These are phyloP conservation scores for Sporisorium sorghi DNA, from an alignment of 1,284 basidiomycete species.

Conservation along the genomic window DNA sequence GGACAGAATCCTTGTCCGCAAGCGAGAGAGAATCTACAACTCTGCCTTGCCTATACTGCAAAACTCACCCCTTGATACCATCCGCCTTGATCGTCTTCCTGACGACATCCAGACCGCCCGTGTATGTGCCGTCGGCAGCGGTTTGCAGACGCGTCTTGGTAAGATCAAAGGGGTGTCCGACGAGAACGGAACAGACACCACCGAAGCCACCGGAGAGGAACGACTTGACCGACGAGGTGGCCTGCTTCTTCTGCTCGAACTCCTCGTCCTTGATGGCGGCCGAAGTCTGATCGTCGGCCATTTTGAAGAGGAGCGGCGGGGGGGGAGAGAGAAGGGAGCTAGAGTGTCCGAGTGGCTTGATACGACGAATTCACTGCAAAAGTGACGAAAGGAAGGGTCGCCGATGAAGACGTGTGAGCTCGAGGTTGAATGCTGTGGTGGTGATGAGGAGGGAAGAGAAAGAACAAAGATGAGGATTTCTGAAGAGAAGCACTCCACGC, in stretches of 20 bases:
- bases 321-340: neutral
- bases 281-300: conserved; percentile 61
- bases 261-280: conserved; percentile 52
- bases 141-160: conserved; percentile 95
- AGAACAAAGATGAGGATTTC: neutral
- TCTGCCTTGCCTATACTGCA: too few species aligned
- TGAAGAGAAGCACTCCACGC: neutral
- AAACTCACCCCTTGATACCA: conserved; percentile 83
- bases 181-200: conserved; percentile 85
- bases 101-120: conserved; percentile 91
- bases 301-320: too few species aligned
- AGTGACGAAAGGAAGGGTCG: neutral
- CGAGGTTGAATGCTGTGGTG: conserved; percentile 6
- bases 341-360: too few species aligned
- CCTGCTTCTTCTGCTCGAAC: conserved; percentile 59
- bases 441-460: neutral
- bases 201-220: conserved; percentile 82
- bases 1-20: neutral
- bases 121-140: conserved; percentile 88
- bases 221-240: conserved; percentile 65
- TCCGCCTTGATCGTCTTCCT: conserved; percentile 88
- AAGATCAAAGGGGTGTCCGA: conserved; percentile 97
- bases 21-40: neutral
- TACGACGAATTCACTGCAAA: neutral
- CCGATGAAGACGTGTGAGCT: neutral